Conservation (phyloP, 75 land plant genomes). For the Pinus taeda region DNA sequence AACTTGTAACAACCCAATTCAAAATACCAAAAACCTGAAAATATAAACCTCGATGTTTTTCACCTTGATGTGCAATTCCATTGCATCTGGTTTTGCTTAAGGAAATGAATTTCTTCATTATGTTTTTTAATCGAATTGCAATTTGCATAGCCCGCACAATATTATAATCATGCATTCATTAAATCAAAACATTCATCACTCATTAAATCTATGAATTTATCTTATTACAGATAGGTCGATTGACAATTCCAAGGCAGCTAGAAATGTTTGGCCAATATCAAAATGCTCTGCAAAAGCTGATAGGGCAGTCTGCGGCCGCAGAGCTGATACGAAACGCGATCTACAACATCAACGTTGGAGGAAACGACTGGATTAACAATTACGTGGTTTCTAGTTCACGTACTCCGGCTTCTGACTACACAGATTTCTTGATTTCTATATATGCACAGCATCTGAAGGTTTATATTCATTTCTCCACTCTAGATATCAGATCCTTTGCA, state of each 20-base stretch:
- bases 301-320: constrained; percentile 21
- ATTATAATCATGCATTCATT: too few species aligned
- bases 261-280: constrained; percentile 23
- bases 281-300: not conserved
- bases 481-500: not conserved
- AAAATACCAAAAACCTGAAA: too few species aligned
- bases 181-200: not conserved
- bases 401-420: constrained; percentile 14
- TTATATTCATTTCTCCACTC: not conserved
- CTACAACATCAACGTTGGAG: constrained; percentile 22
- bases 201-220: not conserved
- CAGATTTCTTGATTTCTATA: constrained; percentile 9
- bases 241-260: constrained; percentile 32
- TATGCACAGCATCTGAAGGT: constrained; percentile 20
- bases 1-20: too few species aligned
- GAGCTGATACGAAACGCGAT: constrained; percentile 18
- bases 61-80: too few species aligned
- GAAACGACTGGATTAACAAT: constrained; percentile 41
- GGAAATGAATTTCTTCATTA: too few species aligned
- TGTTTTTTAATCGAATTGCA: too few species aligned
- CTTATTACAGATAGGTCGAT: not conserved
- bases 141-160: too few species aligned
- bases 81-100: too few species aligned
- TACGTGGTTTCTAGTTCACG: constrained; percentile 14
- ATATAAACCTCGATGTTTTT: too few species aligned